Percentiles rank a stretch among this genome's conserved stretches.
Evolutionary conservation across 1,284 basidiomycete species (phyloP).

Genomic region (Cryptococcus amylolentus): DNA sequence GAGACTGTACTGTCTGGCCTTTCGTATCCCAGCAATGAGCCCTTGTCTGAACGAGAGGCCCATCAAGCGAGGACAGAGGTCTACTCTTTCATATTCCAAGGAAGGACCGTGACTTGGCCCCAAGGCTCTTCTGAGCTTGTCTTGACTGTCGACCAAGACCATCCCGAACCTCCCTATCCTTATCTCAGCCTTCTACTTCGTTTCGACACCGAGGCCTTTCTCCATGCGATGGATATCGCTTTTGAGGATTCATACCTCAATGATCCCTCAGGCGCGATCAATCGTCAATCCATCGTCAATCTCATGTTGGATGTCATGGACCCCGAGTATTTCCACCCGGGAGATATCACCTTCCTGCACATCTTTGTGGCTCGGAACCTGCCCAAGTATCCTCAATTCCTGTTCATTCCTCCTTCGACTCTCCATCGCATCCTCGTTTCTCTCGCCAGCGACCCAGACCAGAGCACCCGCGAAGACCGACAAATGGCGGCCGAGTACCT

Average conservation of each 20-base stretch:
- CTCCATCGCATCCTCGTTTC: slow-evolving; percentile 73
- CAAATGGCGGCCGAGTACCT: slow-evolving; percentile 93
- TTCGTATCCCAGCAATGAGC: slow-evolving; percentile 78
- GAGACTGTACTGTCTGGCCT: slow-evolving; percentile 78
- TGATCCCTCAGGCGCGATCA: slow-evolving; percentile 61
- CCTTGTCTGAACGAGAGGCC: slow-evolving; percentile 63
- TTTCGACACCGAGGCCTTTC: slow-evolving; percentile 91
- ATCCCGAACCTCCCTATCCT: slow-evolving; percentile 72
- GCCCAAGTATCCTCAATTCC: slow-evolving; percentile 91
- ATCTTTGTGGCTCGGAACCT: slow-evolving; percentile 96
- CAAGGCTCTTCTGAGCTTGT: slow-evolving; percentile 65
- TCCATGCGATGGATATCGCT: slow-evolving; percentile 89
- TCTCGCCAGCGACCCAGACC: slow-evolving; percentile 69
- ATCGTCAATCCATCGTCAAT: slow-evolving; percentile 77
- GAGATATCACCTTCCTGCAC: slow-evolving; percentile 76
- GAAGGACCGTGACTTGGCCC: slow-evolving; percentile 76
- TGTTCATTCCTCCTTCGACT: slow-evolving; percentile 64
- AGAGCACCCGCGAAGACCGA: slow-evolving; percentile 79
- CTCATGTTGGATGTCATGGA: slow-evolving; percentile 72
- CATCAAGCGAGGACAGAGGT: slow-evolving; percentile 65
- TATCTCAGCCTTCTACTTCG: slow-evolving; percentile 78
- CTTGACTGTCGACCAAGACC: slow-evolving; percentile 47
- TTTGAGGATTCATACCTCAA: slow-evolving; percentile 92
- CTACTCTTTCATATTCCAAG: slow-evolving; percentile 79
- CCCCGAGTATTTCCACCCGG: slow-evolving; percentile 52